phyloP scores from a whole-genome alignment of 1,284 basidiomycete species.

The Sanghuangporus weigelae region DNA sequence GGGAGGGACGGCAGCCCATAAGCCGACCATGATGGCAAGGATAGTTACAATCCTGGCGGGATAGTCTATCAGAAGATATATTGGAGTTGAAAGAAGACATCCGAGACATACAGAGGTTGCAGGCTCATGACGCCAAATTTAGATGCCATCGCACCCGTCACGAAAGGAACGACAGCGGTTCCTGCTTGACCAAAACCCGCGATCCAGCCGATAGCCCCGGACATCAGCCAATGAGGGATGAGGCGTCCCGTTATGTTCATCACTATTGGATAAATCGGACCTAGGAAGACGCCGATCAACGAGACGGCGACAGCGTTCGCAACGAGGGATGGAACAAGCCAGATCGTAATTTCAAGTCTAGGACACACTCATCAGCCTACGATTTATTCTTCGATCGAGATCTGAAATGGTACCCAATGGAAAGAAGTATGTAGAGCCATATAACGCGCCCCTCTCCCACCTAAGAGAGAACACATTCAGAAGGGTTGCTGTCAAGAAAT shows the following conservation, averaged over 20 bases:
- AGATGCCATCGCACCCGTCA: conserved; percentile 20
- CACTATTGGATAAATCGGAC: conserved; percentile 28
- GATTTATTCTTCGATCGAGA: not conserved
- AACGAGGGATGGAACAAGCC: conserved; percentile 56
- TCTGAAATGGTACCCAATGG: conserved; percentile 4
- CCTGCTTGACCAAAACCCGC: conserved; percentile 26
- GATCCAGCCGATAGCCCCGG: conserved; percentile 27
- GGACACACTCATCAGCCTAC: not conserved
- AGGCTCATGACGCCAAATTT: conserved; percentile 17
- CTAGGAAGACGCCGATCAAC: conserved; percentile 42
- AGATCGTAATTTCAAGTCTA: conserved; percentile 58
- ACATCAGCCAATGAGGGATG: conserved; percentile 27
- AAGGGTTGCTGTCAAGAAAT: not conserved
- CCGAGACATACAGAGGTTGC: conserved; percentile 14
- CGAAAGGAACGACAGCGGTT: conserved; percentile 24
- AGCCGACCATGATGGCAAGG: conserved; percentile 8
- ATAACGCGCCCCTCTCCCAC: conserved; percentile 46
- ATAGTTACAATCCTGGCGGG: conserved; percentile 4
- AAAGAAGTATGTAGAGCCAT: conserved; percentile 10
- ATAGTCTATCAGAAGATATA: not conserved
- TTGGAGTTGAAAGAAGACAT: not conserved
- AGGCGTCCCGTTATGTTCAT: conserved; percentile 24
- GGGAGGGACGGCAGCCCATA: conserved; percentile 9
- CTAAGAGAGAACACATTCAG: conserved; percentile 25
- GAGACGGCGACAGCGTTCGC: conserved; percentile 56